A percentile compares a stretch with the other conserved stretches of the same genome.
These are phyloP conservation scores for Fusarium abutilonis DNA, from an alignment of 2,329 filamentous ascomycete species.

Conservation along the genomic window DNA sequence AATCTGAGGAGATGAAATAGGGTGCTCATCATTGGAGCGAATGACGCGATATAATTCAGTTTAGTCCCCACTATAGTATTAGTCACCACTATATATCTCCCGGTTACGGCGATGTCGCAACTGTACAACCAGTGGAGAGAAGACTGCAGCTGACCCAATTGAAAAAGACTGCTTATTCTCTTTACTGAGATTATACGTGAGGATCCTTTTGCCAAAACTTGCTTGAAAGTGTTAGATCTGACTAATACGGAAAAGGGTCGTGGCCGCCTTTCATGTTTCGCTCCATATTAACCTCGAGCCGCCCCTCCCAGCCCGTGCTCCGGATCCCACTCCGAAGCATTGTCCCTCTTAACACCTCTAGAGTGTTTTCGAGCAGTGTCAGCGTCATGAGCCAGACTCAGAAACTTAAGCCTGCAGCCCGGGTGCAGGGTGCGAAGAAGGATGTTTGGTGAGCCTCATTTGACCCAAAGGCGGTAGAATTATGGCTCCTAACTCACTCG, in stretches of 20 bases:
- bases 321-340: constrained; percentile 34
- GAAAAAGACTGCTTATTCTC: constrained; percentile 10
- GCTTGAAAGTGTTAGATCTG: background rate
- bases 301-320: constrained; percentile 32
- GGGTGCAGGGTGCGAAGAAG: constrained; percentile 61
- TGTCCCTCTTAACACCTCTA: constrained; percentile 31
- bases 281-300: constrained; percentile 42
- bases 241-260: constrained; percentile 20
- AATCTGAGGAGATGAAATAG: constrained; percentile 30
- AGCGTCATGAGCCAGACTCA: constrained; percentile 55
- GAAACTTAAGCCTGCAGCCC: constrained; percentile 61
- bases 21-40: constrained; percentile 39
- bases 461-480: background rate
- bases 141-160: constrained; percentile 6
- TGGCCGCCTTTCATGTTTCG: constrained; percentile 41
- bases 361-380: constrained; percentile 35
- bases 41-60: constrained; percentile 36
- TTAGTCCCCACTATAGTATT: constrained; percentile 26
- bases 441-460: constrained; percentile 60
- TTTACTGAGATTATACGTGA: constrained; percentile 8
- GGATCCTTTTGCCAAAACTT: background rate
- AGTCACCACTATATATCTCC: constrained; percentile 36
- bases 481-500: constrained; percentile 10
- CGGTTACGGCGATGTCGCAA: constrained; percentile 44
- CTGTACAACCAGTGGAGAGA: constrained; percentile 3